Conservation (phyloP, 2,329 filamentous ascomycete genomes). For the Microsporum ferrugineum region DNA sequence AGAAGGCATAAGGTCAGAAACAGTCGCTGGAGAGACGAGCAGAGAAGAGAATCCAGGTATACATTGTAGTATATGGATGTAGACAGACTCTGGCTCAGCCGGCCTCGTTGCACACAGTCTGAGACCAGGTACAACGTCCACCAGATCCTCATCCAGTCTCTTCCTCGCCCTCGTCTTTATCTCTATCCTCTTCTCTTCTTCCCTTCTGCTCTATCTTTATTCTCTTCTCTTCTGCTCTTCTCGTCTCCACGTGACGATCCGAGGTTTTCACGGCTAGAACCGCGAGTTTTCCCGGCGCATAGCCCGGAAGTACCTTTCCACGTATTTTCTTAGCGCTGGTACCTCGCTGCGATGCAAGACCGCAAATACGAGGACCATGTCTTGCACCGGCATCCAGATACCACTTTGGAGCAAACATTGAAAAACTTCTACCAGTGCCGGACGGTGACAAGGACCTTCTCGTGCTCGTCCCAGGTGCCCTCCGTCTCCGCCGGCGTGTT, state of each 20-base stretch:
- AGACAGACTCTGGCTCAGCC: background rate
- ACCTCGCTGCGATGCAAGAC: background rate
- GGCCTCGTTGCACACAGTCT: background rate
- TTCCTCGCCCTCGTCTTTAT: background rate
- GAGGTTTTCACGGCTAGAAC: background rate
- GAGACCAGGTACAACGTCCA: background rate
- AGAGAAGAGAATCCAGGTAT: background rate
- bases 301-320: background rate
- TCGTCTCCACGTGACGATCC: background rate
- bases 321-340: background rate
- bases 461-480: slow-evolving; percentile 22
- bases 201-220: background rate
- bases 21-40: too few relatives aligned
- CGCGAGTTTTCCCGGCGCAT: background rate
- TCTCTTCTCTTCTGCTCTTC: too few relatives aligned
- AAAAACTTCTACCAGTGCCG: slow-evolving; percentile 51
- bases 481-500: slow-evolving; percentile 29
- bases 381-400: background rate
- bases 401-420: background rate
- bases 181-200: background rate
- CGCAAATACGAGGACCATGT: background rate
- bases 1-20: too few relatives aligned
- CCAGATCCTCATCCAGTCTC: background rate
- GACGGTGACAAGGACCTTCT: slow-evolving; percentile 46
- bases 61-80: background rate